Evolutionary conservation across 2,329 filamentous ascomycete species (phyloP), one percentile per base, ranked within the genome.

Genomic region (Cadophora sp.): DNA sequence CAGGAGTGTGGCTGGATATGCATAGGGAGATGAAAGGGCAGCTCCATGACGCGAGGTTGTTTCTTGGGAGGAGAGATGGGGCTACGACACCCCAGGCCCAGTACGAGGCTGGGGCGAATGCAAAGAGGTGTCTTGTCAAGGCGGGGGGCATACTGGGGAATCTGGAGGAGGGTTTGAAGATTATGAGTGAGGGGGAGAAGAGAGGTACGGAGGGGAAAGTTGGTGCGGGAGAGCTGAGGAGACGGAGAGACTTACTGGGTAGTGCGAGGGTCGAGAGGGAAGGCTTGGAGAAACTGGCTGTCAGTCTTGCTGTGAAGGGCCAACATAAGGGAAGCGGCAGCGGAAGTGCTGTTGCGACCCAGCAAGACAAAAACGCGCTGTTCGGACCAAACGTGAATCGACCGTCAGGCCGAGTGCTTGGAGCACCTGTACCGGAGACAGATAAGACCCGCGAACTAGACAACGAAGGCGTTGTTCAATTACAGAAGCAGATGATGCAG

Each of bases 371-470:
- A 72, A 81, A 81, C 1, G 81, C 80, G 0, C 79, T 90, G 37
- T 79, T 89, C 67, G 81, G 82, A 56, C 68, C 81, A 56, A 69
- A 75, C 1, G 76, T 76, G 34, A 74, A 77, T 29, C 77, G 73
- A 76, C 78, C 65, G 68, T 81, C 85, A 1, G 87, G 92, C 1
- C 84, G 92, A 51, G 91, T 94, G 3, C 82, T 95, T 0, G 92
- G 92, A 0, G 90, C 86, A 0, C 91, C 91, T 1, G 81, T 91
- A 2, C 86, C 89, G 1, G 92, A 97, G 80, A 94, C 91, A 19
- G 89, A 92, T 67, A 86, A 88, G 70, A 95, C 92, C 53, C 81
- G 92, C 14, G 92, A 95, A 78, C 80, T 93, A 64, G 92, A 93
- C 76, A 96, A 96, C 73, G 79, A 84, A 4, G 92, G 91, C 0